Conservation (phyloP, 2,329 filamentous ascomycete genomes). For the Nannizziopsis barbatae region DNA sequence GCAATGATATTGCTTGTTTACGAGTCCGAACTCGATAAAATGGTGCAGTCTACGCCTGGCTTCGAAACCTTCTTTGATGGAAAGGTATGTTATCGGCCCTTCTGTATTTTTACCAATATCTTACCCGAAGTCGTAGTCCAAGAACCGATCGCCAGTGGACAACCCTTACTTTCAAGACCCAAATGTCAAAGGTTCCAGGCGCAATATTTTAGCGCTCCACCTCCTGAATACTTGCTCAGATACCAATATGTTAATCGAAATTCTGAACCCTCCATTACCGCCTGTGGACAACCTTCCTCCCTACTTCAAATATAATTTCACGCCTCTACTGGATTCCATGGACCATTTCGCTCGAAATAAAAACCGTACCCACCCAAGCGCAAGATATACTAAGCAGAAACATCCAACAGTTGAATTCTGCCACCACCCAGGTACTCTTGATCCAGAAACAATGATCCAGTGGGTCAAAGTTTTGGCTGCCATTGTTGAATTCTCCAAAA, state of each 20-base stretch:
- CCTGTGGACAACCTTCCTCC: not conserved
- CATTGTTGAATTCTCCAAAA: conserved; percentile 14
- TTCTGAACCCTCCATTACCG: conserved; percentile 12
- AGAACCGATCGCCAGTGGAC: conserved; percentile 5
- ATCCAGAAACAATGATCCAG: conserved; percentile 14
- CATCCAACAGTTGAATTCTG: conserved; percentile 15
- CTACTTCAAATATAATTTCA: conserved; percentile 16
- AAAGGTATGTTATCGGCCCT: conserved; percentile 3
- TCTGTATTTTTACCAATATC: not conserved
- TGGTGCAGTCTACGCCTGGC: conserved; percentile 10
- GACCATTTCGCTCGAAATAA: not conserved
- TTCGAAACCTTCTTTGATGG: conserved; percentile 2
- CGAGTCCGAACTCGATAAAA: conserved; percentile 13
- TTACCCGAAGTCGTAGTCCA: not conserved
- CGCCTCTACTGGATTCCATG: conserved; percentile 13
- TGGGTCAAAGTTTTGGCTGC: conserved; percentile 14
- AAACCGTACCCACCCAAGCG: not conserved
- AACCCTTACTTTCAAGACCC: conserved; percentile 14
- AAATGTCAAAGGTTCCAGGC: conserved; percentile 3
- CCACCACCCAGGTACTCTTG: conserved; percentile 12
- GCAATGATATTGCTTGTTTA: conserved; percentile 17
- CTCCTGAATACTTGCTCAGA: conserved; percentile 15
- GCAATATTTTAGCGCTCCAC: conserved; percentile 9
- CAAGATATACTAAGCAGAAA: conserved; percentile 10
- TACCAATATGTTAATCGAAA: conserved; percentile 12